These are phyloP conservation scores for Lathyrus tuberosus DNA, from an alignment of 306 rosid genomes.

Conservation along the genomic window DNA sequence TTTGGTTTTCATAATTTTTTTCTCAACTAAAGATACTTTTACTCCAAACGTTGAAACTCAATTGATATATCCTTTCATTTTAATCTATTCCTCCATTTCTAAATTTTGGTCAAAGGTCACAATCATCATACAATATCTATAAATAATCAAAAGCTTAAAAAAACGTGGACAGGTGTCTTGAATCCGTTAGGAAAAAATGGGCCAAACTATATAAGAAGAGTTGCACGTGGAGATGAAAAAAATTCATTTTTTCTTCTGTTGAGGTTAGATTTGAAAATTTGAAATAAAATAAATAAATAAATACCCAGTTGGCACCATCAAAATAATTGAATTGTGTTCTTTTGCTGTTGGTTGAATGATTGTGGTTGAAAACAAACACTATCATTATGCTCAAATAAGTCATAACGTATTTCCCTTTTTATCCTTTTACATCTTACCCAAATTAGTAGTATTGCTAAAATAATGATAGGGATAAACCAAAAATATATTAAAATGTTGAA, in stretches of 20 bases:
- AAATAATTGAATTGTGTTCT: constrained; percentile 20
- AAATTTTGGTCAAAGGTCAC: constrained; percentile 4
- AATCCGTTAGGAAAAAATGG: neutral
- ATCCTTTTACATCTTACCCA: constrained; percentile 18
- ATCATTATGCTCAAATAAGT: neutral
- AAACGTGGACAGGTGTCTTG: constrained; percentile 52
- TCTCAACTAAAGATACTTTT: too few species aligned
- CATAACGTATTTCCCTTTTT: constrained; percentile 7
- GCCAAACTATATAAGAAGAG: constrained; percentile 2
- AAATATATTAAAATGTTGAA: neutral
- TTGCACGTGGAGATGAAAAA: constrained; percentile 49
- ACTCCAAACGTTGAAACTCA: too few species aligned
- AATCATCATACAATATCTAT: constrained; percentile 9
- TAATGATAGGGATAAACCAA: constrained; percentile 22
- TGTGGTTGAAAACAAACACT: constrained; percentile 19
- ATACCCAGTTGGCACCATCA: constrained; percentile 16
- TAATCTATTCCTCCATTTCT: neutral
- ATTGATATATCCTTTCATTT: neutral
- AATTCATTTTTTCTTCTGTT: neutral
- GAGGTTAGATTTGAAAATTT: neutral
- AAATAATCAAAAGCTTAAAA: constrained; percentile 11
- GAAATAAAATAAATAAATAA: constrained; percentile 7
- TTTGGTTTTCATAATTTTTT: too few species aligned
- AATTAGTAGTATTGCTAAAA: neutral
- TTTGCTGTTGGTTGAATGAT: constrained; percentile 34